Evolutionary conservation across 441 rosid genomes (phyloP), one percentile per base, ranked within the genome.

Genomic region (Daphne laureola): DNA sequence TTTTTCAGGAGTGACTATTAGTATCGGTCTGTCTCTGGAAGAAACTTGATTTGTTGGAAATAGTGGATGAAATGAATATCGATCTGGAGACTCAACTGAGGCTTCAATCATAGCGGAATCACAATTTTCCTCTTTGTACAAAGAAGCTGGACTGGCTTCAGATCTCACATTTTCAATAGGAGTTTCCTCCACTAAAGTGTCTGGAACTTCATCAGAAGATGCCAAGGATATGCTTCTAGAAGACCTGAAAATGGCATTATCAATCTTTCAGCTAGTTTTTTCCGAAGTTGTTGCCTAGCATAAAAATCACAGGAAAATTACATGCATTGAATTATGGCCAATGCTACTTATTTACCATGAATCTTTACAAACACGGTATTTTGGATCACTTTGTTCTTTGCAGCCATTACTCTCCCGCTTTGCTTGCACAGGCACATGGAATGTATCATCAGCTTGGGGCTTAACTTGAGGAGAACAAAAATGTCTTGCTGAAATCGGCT

Each of bases 101-200:
- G 75, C 76, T 63, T 71, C 77, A 75, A 79, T 66, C 71, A 71
- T 47, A 44, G 76, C 69, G 27, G 88, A 82, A 58, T 67, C 49
- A 17, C 79, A 77, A 76, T 74, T 70, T 42, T 69, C 73, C 45
- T 68, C 70, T 78, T 61, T 80, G 25, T 74, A 76, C 58, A 63
- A 73, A 56, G 80, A 74, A 69, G 72, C 67, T 25, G 90, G 77
- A 70, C 81, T 82, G 54, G 69, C 54, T 55, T 62, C 54, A 44
- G 75, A 56, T 51, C 50, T 64, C 46, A 62, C 62, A 54, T 70
- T 68, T 62, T 67, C 47, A 59, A 44, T 57, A n/a, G 78, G 74
- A 50, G 85, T 74, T 79, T 87, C 93, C 74, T 71, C 74, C 61
- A 73, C 16, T 42, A 67, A 63, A 60, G 80, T 43, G 51, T 80